A percentile compares a stretch with the other conserved stretches of the same genome.
phyloP scores from a whole-genome alignment of 441 rosid species.

The Arabidopsis lyrata region DNA sequence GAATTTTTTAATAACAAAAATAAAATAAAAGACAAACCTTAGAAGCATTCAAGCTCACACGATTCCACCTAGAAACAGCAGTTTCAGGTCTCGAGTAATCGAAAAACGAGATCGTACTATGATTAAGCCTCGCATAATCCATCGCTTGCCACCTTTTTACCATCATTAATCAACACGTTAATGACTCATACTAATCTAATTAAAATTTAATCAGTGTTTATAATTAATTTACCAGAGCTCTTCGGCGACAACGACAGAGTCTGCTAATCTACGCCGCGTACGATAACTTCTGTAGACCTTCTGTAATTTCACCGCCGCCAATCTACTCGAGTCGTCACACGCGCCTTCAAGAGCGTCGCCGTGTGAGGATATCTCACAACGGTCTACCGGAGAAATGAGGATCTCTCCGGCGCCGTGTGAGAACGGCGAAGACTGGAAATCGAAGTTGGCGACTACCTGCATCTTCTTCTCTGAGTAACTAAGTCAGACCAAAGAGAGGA shows the following conservation, averaged over 20 bases:
- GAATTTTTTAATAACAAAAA: no score
- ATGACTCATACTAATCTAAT: conserved; percentile 6
- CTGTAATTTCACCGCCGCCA: conserved; percentile 79
- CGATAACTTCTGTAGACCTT: conserved; percentile 91
- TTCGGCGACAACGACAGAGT: conserved; percentile 91
- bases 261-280: conserved; percentile 89
- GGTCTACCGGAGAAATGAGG: conserved; percentile 39
- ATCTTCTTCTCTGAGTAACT: conserved; percentile 33
- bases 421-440: conserved; percentile 38
- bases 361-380: conserved; percentile 3
- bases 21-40: no score
- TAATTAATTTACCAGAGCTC: conserved; percentile 70
- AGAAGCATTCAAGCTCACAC: conserved; percentile 75
- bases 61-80: conserved; percentile 82
- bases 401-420: conserved; percentile 39
- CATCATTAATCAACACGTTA: conserved; percentile 6
- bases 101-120: conserved; percentile 83
- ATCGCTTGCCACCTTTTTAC: conserved; percentile 83
- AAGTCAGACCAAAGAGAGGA: neutral
- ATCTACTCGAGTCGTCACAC: conserved; percentile 41
- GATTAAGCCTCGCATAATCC: conserved; percentile 78
- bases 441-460: conserved; percentile 38
- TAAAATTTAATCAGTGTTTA: neutral
- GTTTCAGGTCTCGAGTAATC: conserved; percentile 70
- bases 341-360: conserved; percentile 39